These are phyloP conservation scores for Pleurotus tuber-regium DNA, from an alignment of 768 basidiomycete genomes.

Conservation along the genomic window DNA sequence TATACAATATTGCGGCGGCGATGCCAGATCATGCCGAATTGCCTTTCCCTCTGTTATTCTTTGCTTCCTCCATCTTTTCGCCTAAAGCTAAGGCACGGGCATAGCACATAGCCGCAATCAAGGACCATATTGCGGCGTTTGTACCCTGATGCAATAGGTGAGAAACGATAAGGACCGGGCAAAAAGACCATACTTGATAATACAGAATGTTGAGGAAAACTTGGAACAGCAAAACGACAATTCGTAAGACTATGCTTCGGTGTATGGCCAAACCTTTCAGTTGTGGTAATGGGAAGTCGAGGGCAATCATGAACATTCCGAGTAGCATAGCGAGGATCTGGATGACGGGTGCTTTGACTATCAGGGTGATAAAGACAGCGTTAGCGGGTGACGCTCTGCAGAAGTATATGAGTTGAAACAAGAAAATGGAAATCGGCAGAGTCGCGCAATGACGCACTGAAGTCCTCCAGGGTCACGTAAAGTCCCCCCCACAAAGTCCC, in stretches of 20 bases:
- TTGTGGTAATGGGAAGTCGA: slow-evolving; percentile 72
- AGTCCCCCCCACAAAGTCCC: slow-evolving; percentile 88
- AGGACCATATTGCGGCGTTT: slow-evolving; percentile 77
- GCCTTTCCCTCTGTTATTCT: slow-evolving; percentile 57
- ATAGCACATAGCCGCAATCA: slow-evolving; percentile 71
- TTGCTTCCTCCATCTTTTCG: slow-evolving; percentile 67
- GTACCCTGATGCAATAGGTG: slow-evolving; percentile 65
- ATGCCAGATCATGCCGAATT: slow-evolving; percentile 46
- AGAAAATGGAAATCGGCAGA: too few species aligned
- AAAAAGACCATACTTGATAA: slow-evolving; percentile 62
- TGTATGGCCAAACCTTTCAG: slow-evolving; percentile 55
- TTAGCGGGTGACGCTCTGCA: slow-evolving; percentile 57
- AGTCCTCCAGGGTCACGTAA: slow-evolving; percentile 76
- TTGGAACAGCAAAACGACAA: slow-evolving; percentile 64
- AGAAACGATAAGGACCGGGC: too few species aligned
- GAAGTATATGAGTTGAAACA: too few species aligned
- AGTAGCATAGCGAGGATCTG: slow-evolving; percentile 66
- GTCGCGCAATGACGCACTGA: slow-evolving; percentile 61
- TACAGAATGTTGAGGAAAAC: slow-evolving; percentile 61
- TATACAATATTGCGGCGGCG: slow-evolving; percentile 3
- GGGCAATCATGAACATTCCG: slow-evolving; percentile 52
- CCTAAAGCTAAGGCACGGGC: slow-evolving; percentile 60
- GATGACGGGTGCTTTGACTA: slow-evolving; percentile 75
- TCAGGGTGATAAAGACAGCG: slow-evolving; percentile 65
- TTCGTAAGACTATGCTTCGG: slow-evolving; percentile 61